Percentiles rank a stretch among this genome's conserved stretches.
These are phyloP conservation scores for Terana coerulea DNA, from an alignment of 768 basidiomycete genomes.

Conservation along the genomic window DNA sequence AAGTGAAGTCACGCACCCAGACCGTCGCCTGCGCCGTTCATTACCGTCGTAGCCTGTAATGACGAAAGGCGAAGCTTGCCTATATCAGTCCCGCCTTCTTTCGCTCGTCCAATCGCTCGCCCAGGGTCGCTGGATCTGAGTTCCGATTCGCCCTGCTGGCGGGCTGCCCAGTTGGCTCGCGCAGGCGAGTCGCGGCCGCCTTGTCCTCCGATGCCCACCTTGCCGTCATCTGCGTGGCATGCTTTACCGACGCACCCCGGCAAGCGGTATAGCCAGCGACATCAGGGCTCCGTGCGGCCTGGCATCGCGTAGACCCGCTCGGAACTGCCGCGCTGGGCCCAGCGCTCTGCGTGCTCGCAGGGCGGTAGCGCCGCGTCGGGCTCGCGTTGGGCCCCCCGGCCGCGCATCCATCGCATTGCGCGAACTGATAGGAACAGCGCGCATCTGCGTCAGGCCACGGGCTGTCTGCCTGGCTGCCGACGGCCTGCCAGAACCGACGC, in stretches of 20 bases:
- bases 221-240: neutral
- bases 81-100: neutral
- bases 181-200: neutral
- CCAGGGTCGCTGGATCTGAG: constrained; percentile 2
- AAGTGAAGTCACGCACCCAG: no score
- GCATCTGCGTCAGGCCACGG: no score
- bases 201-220: neutral
- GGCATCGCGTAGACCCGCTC: neutral
- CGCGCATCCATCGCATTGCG: neutral
- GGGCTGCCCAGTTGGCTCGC: neutral
- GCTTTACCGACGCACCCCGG: neutral
- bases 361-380: constrained; percentile 1
- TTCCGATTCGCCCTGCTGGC: neutral
- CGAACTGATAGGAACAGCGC: neutral
- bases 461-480: neutral
- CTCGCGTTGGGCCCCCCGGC: neutral
- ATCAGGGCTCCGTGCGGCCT: neutral
- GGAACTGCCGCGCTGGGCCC: neutral
- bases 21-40: no score
- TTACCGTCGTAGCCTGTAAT: neutral
- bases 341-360: neutral
- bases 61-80: neutral
- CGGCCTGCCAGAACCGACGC: neutral
- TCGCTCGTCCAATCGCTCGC: neutral
- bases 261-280: neutral